Base-by-base conservation (phyloP, 2,329 filamentous ascomycete genomes). In the Talaromyces atroroseus region DNA sequence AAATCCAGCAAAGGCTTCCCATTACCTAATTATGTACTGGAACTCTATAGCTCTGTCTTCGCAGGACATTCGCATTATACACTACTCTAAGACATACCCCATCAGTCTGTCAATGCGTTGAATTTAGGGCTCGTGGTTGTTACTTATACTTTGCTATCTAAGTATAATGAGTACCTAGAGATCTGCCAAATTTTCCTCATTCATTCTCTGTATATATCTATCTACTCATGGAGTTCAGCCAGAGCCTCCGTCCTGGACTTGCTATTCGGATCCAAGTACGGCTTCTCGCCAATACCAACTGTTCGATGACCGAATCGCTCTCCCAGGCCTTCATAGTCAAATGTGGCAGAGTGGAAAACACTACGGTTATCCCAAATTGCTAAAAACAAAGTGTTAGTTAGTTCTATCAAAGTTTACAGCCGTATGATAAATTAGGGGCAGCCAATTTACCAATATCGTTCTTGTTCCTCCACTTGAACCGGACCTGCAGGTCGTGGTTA, bases 291-390 rank as follows among this genome's bases (percentile, higher is more conserved):
- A 32, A 71, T 63, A 36, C 70, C 64, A 26, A 54, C 44, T 5
- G 23, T 23, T 21, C 44, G 18, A 14, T 47, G 42, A 21, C 32
- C 52, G 8, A 36, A 32, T 24, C 29, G 18, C 11, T 26, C 12
- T 40, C 45, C 52, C 26, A 49, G n/a, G 2, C 52, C 38, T 23
- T n/a, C 40, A 12, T 32, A 32, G 23, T 47, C 38, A 14, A 46
- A 46, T 5, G 49, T 52, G 18, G 49, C 49, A 32, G 49, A 75
- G 60, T 84, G 81, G 62, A 78, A 83, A 1, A 78, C 78, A n/a
- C 74, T 78, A 7, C 80, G 71, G 61, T 83, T 83, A 60, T 84
- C 80, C 81, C 81, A 83, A 60, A 83, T 82, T 1, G 80, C 81
- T 64, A 70, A n/a, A n/a, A n/a, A 52, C 32, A 7, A 2, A 49